Percentiles rank a stretch among this genome's conserved stretches.
Evolutionary conservation across 2,329 filamentous ascomycete species (phyloP).

Genomic region (Fusarium tricinctum): DNA sequence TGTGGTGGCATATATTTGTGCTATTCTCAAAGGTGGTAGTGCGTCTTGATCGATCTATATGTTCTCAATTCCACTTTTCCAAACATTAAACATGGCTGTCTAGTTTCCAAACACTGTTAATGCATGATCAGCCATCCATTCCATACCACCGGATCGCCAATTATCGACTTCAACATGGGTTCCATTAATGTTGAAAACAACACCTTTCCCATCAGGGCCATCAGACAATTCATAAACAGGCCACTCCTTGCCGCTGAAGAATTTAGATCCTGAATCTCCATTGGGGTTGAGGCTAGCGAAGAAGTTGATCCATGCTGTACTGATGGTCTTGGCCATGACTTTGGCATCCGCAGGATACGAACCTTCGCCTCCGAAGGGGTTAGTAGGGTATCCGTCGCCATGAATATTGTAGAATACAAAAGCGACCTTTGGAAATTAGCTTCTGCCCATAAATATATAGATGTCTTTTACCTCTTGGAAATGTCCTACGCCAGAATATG

Average conservation of each 20-base stretch:
- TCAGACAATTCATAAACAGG: constrained; percentile 44
- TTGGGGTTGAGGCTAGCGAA: constrained; percentile 48
- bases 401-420: constrained; percentile 58
- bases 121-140: constrained; percentile 50
- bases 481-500: constrained; percentile 50
- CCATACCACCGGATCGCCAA: constrained; percentile 50
- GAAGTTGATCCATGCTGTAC: constrained; percentile 53
- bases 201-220: constrained; percentile 41
- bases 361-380: constrained; percentile 51
- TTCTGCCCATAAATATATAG: fast-evolving
- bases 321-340: constrained; percentile 49
- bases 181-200: constrained; percentile 50
- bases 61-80: background rate
- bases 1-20: background rate
- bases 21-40: background rate
- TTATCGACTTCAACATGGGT: constrained; percentile 50
- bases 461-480: constrained; percentile 53
- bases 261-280: constrained; percentile 23
- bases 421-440: constrained; percentile 49
- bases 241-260: constrained; percentile 41
- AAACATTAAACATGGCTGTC: background rate
- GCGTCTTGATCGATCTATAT: background rate
- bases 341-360: constrained; percentile 47
- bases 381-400: constrained; percentile 51
- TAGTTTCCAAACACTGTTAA: constrained; percentile 50